Conservation (phyloP, 148 eudicot genomes). For the Pharnaceum exiguum region DNA sequence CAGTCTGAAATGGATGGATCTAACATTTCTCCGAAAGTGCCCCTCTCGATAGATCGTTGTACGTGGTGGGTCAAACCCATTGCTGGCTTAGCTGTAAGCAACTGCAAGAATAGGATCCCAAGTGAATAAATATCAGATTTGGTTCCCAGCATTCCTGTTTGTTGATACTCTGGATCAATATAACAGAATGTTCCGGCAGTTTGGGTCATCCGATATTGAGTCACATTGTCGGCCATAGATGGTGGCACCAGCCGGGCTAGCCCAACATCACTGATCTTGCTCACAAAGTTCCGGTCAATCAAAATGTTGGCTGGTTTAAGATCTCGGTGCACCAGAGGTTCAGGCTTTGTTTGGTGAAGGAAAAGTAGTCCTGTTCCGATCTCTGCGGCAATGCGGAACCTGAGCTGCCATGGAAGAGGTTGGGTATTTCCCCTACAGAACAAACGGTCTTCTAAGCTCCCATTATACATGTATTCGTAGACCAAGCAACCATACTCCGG, state of each 20-base stretch:
- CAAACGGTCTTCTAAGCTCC: conserved; percentile 67
- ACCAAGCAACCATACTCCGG: conserved; percentile 72
- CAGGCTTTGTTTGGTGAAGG: conserved; percentile 69
- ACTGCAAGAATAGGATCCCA: conserved; percentile 53
- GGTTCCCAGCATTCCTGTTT: conserved; percentile 64
- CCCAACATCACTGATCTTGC: conserved; percentile 73
- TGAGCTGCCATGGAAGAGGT: conserved; percentile 55
- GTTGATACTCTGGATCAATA: conserved; percentile 83
- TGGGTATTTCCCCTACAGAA: conserved; percentile 34
- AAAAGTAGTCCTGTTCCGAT: conserved; percentile 53
- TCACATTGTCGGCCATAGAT: conserved; percentile 39
- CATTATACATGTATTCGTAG: conserved; percentile 71
- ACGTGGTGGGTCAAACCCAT: conserved; percentile 69
- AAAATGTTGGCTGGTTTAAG: conserved; percentile 66
- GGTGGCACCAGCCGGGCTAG: conserved; percentile 70
- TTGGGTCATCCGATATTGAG: conserved; percentile 64
- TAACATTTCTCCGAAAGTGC: conserved; percentile 36
- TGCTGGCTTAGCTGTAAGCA: conserved; percentile 55
- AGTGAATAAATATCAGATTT: conserved; percentile 66
- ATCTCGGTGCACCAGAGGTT: conserved; percentile 76
- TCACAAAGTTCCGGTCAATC: conserved; percentile 50
- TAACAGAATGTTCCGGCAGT: conserved; percentile 75
- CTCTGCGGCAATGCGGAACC: conserved; percentile 71
- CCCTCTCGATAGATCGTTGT: conserved; percentile 40
- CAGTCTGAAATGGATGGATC: conserved; percentile 46